These are phyloP conservation scores for Xylaria curta DNA, from an alignment of 495 filamentous ascomycete genomes.

Conservation along the genomic window DNA sequence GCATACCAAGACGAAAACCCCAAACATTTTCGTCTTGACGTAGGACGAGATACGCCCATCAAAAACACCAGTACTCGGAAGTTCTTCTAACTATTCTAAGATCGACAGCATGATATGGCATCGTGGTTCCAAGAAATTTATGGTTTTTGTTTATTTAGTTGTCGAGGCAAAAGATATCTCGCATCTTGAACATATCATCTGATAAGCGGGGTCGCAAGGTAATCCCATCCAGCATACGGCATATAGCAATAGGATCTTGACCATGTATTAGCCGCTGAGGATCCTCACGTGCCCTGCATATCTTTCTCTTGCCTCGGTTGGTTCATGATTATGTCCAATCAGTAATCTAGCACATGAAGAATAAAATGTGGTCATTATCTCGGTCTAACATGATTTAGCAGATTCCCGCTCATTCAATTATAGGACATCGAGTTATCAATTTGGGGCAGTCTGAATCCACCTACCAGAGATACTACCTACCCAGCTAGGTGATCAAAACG, in stretches of 20 bases:
- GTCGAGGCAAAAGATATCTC: not conserved
- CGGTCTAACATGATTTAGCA: not conserved
- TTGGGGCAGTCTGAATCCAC: not conserved
- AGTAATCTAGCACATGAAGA: not conserved
- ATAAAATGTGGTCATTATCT: not conserved
- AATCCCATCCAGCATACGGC: not conserved
- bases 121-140: not conserved
- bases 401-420: not conserved
- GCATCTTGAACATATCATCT: not conserved
- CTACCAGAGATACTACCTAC: not conserved
- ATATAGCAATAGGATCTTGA: not conserved
- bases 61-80: not conserved
- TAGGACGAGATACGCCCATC: not conserved
- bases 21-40: not conserved
- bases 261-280: not conserved
- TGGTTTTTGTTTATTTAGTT: not conserved
- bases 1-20: not conserved
- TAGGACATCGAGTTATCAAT: not conserved
- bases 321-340: not conserved
- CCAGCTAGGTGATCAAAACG: not conserved
- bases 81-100: not conserved
- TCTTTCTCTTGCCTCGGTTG: not conserved
- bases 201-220: not conserved
- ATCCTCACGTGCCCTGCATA: constrained; percentile 12
- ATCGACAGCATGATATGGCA: not conserved